Conservation (phyloP, 768 basidiomycete genomes). For the Mycena maculata region DNA sequence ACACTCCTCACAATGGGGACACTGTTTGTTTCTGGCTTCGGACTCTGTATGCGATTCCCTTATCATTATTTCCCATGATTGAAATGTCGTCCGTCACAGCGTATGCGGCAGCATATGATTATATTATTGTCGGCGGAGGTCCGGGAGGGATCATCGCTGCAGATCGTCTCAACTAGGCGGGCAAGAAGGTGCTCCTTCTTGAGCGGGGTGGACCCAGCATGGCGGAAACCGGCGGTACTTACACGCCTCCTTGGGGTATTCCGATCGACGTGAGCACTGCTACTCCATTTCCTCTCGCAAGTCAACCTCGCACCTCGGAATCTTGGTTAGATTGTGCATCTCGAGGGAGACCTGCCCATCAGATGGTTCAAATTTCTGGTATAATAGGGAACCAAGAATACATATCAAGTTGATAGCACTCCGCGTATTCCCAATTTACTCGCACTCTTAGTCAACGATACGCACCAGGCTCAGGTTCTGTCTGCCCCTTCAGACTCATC, state of each 20-base stretch:
- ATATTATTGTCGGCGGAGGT: constrained; percentile 69
- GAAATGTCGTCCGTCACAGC: neutral
- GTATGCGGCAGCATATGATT: constrained; percentile 54
- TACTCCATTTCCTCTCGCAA: too few relatives aligned
- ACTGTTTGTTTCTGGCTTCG: neutral
- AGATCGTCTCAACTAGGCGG: constrained; percentile 68
- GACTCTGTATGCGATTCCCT: neutral
- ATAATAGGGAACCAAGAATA: too few relatives aligned
- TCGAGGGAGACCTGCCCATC: too few relatives aligned
- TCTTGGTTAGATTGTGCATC: too few relatives aligned
- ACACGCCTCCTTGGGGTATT: constrained; percentile 62
- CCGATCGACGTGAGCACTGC: constrained; percentile 51
- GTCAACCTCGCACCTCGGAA: too few relatives aligned
- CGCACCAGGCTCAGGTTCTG: too few relatives aligned
- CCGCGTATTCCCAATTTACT: too few relatives aligned
- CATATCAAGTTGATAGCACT: too few relatives aligned
- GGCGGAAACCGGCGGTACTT: constrained; percentile 66
- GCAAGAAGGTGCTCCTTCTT: constrained; percentile 71
- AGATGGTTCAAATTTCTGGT: too few relatives aligned
- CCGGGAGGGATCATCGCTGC: constrained; percentile 69
- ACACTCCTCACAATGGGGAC: neutral
- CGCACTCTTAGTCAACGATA: too few relatives aligned
- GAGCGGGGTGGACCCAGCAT: constrained; percentile 75
- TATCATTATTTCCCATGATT: neutral
- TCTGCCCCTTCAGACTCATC: too few relatives aligned